phyloP scores from a whole-genome alignment of 2,329 filamentous ascomycete genomes.

The Davidsoniella eucalypti region DNA sequence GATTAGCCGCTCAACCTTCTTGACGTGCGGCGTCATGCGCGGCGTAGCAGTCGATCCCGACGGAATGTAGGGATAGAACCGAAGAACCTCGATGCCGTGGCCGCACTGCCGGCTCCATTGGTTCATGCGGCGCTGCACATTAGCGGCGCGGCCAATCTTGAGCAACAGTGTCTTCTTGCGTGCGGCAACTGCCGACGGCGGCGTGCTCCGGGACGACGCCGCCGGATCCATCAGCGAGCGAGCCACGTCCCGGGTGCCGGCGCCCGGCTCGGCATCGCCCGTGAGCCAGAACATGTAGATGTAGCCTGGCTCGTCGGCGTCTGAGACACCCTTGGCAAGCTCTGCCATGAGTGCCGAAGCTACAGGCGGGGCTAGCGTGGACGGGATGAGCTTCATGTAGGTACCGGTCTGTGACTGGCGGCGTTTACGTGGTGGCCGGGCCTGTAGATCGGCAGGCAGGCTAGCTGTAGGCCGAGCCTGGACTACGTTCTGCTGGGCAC shows the following conservation, averaged over 20 bases:
- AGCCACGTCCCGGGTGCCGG: neutral
- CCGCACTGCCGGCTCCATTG: slow-evolving; percentile 92
- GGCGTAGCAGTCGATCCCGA: slow-evolving; percentile 22
- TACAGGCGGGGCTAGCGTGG: slow-evolving; percentile 46
- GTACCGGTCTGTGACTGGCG: slow-evolving; percentile 12
- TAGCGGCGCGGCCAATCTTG: slow-evolving; percentile 53
- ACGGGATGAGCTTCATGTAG: slow-evolving; percentile 53
- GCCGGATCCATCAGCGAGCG: slow-evolving; percentile 8
- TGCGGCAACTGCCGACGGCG: slow-evolving; percentile 18
- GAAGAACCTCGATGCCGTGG: slow-evolving; percentile 70
- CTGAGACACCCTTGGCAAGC: slow-evolving; percentile 47
- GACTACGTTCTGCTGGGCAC: slow-evolving; percentile 20
- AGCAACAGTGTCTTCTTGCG: slow-evolving; percentile 45
- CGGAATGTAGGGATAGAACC: slow-evolving; percentile 75
- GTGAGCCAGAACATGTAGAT: slow-evolving; percentile 99
- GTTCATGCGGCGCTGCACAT: slow-evolving; percentile 79
- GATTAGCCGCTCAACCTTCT: slow-evolving; percentile 77
- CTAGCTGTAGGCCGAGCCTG: slow-evolving; percentile 25
- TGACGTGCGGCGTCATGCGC: slow-evolving; percentile 66
- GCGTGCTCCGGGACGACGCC: slow-evolving; percentile 20
- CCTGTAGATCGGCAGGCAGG: slow-evolving; percentile 24
- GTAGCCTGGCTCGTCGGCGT: slow-evolving; percentile 69
- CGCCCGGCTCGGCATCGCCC: slow-evolving; percentile 23
- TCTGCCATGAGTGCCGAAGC: slow-evolving; percentile 59
- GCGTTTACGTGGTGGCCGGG: slow-evolving; percentile 19